Percentiles rank a stretch among this genome's conserved stretches.
Conservation (phyloP, 2,329 filamentous ascomycete species). For the Diaporthe sp. region DNA sequence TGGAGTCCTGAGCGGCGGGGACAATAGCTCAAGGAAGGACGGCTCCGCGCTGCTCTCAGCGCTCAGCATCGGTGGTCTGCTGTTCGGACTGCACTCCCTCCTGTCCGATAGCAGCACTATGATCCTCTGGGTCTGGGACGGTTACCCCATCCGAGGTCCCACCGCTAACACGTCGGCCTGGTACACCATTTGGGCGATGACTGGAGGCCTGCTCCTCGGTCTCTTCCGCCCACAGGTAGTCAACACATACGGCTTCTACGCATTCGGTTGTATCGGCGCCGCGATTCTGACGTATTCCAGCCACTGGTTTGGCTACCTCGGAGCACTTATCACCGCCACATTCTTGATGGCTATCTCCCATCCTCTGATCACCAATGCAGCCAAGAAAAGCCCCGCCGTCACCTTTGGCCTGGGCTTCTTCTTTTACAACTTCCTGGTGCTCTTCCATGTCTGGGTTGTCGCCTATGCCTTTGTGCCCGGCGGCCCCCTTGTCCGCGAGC, state of each 20-base stretch:
- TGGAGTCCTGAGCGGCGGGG: conserved; percentile 62
- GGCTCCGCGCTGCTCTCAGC: conserved; percentile 81
- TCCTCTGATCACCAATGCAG: conserved; percentile 80
- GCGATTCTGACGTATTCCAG: conserved; percentile 80
- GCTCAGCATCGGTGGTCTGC: conserved; percentile 83
- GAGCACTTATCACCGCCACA: conserved; percentile 79
- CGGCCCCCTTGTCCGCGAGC: conserved; percentile 91
- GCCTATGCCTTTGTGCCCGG: conserved; percentile 98
- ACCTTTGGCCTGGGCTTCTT: conserved; percentile 93
- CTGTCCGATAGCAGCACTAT: conserved; percentile 98
- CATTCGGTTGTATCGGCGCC: conserved; percentile 83
- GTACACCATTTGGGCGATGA: conserved; percentile 90
- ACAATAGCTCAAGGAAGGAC: conserved; percentile 58
- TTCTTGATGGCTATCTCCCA: conserved; percentile 88
- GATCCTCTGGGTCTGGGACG: conserved; percentile 99
- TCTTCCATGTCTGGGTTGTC: conserved; percentile 99
- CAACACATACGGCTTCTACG: conserved; percentile 84
- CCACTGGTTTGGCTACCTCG: conserved; percentile 93
- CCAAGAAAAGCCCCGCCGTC: conserved; percentile 80
- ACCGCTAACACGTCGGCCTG: conserved; percentile 91
- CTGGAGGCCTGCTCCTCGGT: conserved; percentile 82
- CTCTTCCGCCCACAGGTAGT: conserved; percentile 79
- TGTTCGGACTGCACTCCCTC: conserved; percentile 93
- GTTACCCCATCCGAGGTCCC: conserved; percentile 90
- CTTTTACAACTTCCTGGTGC: conserved; percentile 91